These are phyloP conservation scores for Liquidambar formosana DNA, from an alignment of 164 flowering plant genomes.

Conservation along the genomic window DNA sequence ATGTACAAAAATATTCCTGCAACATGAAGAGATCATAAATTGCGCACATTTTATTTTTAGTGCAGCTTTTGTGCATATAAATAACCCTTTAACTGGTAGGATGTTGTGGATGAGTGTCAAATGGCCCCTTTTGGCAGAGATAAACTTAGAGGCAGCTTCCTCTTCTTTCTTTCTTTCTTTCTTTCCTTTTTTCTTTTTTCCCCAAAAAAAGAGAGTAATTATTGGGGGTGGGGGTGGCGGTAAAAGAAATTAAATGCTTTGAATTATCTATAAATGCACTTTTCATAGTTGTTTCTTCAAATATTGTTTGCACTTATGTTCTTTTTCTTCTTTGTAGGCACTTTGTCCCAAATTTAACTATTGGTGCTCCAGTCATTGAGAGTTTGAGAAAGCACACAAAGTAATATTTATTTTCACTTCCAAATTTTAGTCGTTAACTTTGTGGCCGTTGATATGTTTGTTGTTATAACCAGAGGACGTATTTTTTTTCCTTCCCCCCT, in stretches of 20 bases:
- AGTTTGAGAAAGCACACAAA: conserved; percentile 92
- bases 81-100: too few species aligned
- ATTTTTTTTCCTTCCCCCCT: conserved; percentile 1
- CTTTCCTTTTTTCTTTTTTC: neutral
- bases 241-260: neutral
- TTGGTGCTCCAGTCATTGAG: conserved; percentile 94
- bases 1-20: too few species aligned
- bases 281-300: neutral
- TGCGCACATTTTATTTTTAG: too few species aligned
- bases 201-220: too few species aligned
- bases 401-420: conserved; percentile 37
- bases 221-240: too few species aligned
- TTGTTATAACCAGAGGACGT: neutral
- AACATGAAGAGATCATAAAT: too few species aligned
- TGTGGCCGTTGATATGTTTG: neutral
- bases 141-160: too few species aligned
- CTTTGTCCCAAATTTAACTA: conserved; percentile 94
- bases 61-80: too few species aligned
- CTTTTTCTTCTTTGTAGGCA: conserved; percentile 54
- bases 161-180: neutral
- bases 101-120: too few species aligned
- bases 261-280: neutral
- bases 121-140: too few species aligned
- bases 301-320: conserved; percentile 7
- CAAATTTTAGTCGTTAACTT: conserved; percentile 3